Conservation (phyloP, 768 basidiomycete species). For the Trametes meyenii region DNA sequence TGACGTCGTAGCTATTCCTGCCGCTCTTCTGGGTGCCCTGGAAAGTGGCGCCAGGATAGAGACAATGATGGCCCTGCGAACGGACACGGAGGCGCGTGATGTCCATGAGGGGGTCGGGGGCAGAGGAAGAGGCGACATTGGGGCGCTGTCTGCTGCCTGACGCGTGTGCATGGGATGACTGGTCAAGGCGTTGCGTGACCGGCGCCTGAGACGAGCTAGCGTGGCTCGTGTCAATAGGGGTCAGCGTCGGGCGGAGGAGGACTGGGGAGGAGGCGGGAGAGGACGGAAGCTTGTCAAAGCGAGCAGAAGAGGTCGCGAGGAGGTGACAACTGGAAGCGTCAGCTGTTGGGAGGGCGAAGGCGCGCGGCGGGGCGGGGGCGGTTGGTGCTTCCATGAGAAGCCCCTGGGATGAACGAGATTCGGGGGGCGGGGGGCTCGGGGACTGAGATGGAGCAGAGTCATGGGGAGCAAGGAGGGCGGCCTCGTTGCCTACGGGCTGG, state of each 20-base stretch:
- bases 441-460: constrained; percentile 15
- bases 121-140: constrained; percentile 17
- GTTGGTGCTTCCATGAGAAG: constrained; percentile 37
- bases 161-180: constrained; percentile 16
- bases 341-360: constrained; percentile 3
- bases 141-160: constrained; percentile 30
- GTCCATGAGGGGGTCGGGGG: constrained; percentile 63
- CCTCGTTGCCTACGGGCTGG: constrained; percentile 38
- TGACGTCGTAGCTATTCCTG: constrained; percentile 92
- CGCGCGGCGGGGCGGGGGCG: constrained; percentile 12
- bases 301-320: background rate
- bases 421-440: constrained; percentile 21
- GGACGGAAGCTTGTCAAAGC: constrained; percentile 1
- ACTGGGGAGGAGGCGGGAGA: constrained; percentile 3
- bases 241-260: constrained; percentile 13
- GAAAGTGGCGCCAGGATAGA: constrained; percentile 85
- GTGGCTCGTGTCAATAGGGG: constrained; percentile 23
- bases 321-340: constrained; percentile 1
- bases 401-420: constrained; percentile 25
- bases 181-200: constrained; percentile 19
- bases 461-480: constrained; percentile 21
- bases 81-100: constrained; percentile 78
- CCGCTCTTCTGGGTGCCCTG: constrained; percentile 94
- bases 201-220: constrained; percentile 20
- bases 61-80: constrained; percentile 65